Percentiles rank a stretch among this genome's conserved stretches.
Evolutionary conservation across 495 filamentous ascomycete species (phyloP).

Genomic region (Neurospora sublineolata): DNA sequence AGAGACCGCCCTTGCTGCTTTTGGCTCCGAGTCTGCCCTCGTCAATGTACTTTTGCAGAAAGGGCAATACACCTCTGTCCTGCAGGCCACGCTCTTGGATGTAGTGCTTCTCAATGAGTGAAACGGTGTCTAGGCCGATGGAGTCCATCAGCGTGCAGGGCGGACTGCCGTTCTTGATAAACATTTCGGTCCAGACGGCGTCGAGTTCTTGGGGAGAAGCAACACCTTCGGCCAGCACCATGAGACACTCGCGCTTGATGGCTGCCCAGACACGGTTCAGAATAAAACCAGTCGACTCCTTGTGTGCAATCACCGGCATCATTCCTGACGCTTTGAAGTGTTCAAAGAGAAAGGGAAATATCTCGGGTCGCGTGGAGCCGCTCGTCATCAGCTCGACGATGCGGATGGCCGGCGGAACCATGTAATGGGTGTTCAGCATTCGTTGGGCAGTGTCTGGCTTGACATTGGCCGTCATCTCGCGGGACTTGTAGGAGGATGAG

Average conservation of each 20-base stretch:
- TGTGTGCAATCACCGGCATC: slow-evolving; percentile 20
- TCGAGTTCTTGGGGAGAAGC: slow-evolving; percentile 38
- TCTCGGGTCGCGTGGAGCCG: slow-evolving; percentile 26
- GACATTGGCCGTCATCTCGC: slow-evolving; percentile 31
- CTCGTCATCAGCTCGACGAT: slow-evolving; percentile 41
- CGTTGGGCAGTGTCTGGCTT: slow-evolving; percentile 16
- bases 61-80: slow-evolving; percentile 23
- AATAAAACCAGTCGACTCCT: slow-evolving; percentile 40
- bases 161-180: slow-evolving; percentile 8
- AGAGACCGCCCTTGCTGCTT: slow-evolving; percentile 18
- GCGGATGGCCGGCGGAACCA: slow-evolving; percentile 33
- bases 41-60: slow-evolving; percentile 29
- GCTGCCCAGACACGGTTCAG: slow-evolving; percentile 45
- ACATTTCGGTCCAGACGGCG: slow-evolving; percentile 30
- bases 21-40: slow-evolving; percentile 27
- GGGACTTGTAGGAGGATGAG: slow-evolving; percentile 33
- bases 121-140: slow-evolving; percentile 43
- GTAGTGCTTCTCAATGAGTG: slow-evolving; percentile 28
- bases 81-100: slow-evolving; percentile 33
- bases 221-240: slow-evolving; percentile 40
- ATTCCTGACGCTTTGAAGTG: slow-evolving; percentile 27
- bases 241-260: slow-evolving; percentile 41
- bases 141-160: slow-evolving; percentile 18
- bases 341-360: slow-evolving; percentile 27
- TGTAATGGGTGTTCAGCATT: slow-evolving; percentile 37